Evolutionary conservation across 352 stramenopile genomes (phyloP), one percentile per base, ranked within the genome.

Genomic region (Phytophthora gonapodyides): DNA sequence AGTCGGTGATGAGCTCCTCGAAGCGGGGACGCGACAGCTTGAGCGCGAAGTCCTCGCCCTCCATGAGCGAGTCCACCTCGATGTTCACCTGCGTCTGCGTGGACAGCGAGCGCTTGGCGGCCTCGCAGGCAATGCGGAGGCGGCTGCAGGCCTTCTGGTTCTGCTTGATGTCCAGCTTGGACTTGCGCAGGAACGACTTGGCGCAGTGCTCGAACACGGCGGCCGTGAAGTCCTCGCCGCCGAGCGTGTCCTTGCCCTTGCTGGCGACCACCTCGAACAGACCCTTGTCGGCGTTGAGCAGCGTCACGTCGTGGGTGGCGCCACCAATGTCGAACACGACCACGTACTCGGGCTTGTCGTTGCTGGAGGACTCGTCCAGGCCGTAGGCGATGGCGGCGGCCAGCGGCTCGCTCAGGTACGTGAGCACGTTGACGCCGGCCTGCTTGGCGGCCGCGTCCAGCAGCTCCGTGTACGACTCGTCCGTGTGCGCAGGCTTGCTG

Each of bases 341-440:
- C 21, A 98, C 93, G 64, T 97, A 98, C 71, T 99, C 91, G 48
- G 97, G 88, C 60, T 89, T 81, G 45, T 82, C 71, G 49, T 82
- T 84, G 70, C 87, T 90, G n/a, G 67, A 65, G 57, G 67, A 74
- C 72, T 99, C 97, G 67, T 99, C 97, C 17, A 99, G 80, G 34
- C 97, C 97, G 76, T 99, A 99, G n/a, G 97, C 97, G 73, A 99
- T 98, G 45, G 97, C 97, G 48, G 97, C 97, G 43, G 97, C 96
- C 16, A 98, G 95, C 36, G 97, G 97, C 78, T 99, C 97, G 75
- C 98, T 99, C 71, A 99, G 97, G 80, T 98, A 94, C 49, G 95
- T 91, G 65, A 99, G 82, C 51, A 99, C 91, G 42, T 97, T 90
- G 12, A 99, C 82, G 15, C 96, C 97, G 7, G 97, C 97, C 59